Percentiles rank a stretch among this genome's conserved stretches.
These are phyloP conservation scores for Glycine soja DNA, from an alignment of 306 rosid genomes.

Conservation along the genomic window DNA sequence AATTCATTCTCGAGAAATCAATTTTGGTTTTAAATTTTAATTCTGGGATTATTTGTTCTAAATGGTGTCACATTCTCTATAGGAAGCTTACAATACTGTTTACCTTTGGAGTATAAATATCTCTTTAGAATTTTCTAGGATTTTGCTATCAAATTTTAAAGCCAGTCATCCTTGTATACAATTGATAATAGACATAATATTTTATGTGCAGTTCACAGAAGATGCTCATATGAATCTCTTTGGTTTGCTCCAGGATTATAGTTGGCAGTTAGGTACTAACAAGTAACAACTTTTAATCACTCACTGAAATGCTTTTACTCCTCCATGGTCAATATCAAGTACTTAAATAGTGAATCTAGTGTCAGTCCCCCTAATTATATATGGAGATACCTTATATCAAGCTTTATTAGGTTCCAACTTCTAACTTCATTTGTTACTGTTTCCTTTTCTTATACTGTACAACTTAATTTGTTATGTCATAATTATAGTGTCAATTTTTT, in stretches of 20 bases:
- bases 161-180: not conserved
- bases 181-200: not conserved
- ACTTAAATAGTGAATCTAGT: constrained; percentile 4
- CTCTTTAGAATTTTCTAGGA: not conserved
- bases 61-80: not conserved
- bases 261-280: not conserved
- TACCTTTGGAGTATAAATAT: not conserved
- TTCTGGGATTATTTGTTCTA: not conserved
- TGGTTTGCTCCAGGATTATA: not conserved
- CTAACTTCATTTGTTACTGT: not conserved
- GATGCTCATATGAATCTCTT: not conserved
- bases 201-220: constrained; percentile 5
- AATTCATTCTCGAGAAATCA: not conserved
- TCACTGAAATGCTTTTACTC: not conserved
- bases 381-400: not conserved
- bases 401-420: not conserved
- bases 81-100: not conserved
- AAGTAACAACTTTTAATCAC: not conserved
- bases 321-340: not conserved
- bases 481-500: not conserved
- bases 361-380: not conserved
- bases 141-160: not conserved
- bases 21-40: not conserved
- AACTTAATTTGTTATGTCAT: constrained; percentile 30
- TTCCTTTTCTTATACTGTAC: not conserved